Evolutionary conservation across 1,139 yeast genomes (phyloP).

Genomic region (Blastobotrys raffinosifermentans): DNA sequence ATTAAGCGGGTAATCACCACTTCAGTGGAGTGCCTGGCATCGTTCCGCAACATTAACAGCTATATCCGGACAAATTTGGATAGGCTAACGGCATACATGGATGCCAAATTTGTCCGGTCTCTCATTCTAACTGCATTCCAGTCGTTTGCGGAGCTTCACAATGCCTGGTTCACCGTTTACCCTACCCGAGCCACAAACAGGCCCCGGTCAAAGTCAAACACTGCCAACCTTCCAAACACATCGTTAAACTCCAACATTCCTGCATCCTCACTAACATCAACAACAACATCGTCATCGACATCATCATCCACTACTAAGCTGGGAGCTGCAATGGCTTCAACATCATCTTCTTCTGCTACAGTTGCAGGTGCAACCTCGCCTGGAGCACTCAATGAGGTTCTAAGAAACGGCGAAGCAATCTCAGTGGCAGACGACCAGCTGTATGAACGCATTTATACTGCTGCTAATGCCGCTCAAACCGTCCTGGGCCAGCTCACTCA

Average conservation of each 20-base stretch:
- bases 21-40: conserved; percentile 17
- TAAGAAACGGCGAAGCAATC: conserved; percentile 12
- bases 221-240: conserved; percentile 19
- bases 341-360: neutral
- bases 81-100: conserved; percentile 38
- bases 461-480: conserved; percentile 70
- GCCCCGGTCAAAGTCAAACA: conserved; percentile 12
- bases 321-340: neutral
- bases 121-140: conserved; percentile 67
- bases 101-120: conserved; percentile 66
- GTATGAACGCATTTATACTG: conserved; percentile 65
- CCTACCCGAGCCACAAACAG: conserved; percentile 8
- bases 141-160: conserved; percentile 66
- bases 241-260: conserved; percentile 4
- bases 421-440: conserved; percentile 68
- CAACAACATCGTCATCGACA: neutral
- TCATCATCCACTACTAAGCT: too few relatives aligned
- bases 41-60: conserved; percentile 19
- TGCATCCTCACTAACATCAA: neutral
- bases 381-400: conserved; percentile 9
- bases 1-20: conserved; percentile 12
- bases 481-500: conserved; percentile 75
- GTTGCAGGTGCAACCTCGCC: neutral
- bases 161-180: conserved; percentile 49
- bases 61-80: conserved; percentile 22